Conservation (phyloP, 306 rosid genomes). For the Cucurbita ficifolia region DNA sequence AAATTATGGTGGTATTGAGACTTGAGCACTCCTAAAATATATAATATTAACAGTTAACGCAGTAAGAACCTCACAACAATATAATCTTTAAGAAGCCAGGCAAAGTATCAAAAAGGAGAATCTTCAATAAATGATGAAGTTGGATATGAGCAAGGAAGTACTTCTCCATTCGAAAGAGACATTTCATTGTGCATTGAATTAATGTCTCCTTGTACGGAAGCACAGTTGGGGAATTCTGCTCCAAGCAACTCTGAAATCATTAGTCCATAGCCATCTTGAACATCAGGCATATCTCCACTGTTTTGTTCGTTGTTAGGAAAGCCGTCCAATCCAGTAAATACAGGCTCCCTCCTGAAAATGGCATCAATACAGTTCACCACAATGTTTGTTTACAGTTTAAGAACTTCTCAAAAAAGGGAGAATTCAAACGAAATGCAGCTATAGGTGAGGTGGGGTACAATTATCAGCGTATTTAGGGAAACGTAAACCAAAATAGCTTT, state of each 20-base stretch:
- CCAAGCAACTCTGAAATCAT: constrained; percentile 83
- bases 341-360: constrained; percentile 53
- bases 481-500: constrained; percentile 5
- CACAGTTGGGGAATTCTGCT: constrained; percentile 63
- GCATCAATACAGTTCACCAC: constrained; percentile 5
- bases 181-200: constrained; percentile 55
- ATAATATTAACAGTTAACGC: not conserved
- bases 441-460: not conserved
- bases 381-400: not conserved
- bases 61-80: not conserved
- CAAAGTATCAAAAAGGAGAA: constrained; percentile 4
- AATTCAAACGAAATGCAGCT: not conserved
- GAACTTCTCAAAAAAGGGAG: not conserved
- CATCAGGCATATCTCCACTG: constrained; percentile 54
- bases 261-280: constrained; percentile 86
- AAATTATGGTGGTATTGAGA: constrained; percentile 7
- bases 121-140: not conserved
- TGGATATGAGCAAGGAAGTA: constrained; percentile 21
- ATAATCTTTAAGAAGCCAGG: not conserved
- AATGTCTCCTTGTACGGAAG: constrained; percentile 56
- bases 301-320: constrained; percentile 46
- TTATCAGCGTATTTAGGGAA: not conserved
- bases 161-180: constrained; percentile 67
- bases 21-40: not conserved
- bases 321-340: constrained; percentile 53